Conservation (phyloP, 441 rosid genomes). For the Melianthus villosus region DNA sequence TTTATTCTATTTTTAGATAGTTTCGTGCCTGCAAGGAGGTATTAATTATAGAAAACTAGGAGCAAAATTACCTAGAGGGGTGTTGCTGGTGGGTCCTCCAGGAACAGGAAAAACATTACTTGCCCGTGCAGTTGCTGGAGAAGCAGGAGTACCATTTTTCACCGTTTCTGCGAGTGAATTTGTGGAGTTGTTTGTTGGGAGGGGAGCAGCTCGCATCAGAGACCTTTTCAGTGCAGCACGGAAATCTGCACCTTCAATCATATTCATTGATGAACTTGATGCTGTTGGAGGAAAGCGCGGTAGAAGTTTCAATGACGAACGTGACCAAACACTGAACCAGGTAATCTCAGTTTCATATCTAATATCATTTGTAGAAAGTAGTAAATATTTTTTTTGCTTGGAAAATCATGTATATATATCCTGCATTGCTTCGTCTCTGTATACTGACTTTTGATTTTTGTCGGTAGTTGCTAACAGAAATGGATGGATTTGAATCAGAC, state of each 20-base stretch:
- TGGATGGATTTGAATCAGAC: constrained; percentile 77
- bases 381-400: too few relatives aligned
- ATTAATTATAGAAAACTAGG: constrained; percentile 69
- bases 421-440: too few relatives aligned
- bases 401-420: too few relatives aligned
- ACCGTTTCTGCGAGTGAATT: constrained; percentile 90
- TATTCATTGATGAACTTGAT: constrained; percentile 85
- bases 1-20: constrained; percentile 72
- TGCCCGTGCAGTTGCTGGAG: constrained; percentile 96
- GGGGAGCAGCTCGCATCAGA: constrained; percentile 89
- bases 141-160: constrained; percentile 86
- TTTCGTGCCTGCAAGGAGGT: constrained; percentile 89
- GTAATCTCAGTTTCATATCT: constrained; percentile 22
- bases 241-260: constrained; percentile 60
- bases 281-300: constrained; percentile 93
- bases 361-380: too few relatives aligned
- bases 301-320: constrained; percentile 90
- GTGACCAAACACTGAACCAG: constrained; percentile 91
- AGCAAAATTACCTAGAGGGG: constrained; percentile 82
- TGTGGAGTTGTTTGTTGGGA: constrained; percentile 86
- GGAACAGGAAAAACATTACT: constrained; percentile 93
- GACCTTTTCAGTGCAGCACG: constrained; percentile 66
- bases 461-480: constrained; percentile 92
- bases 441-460: too few relatives aligned
- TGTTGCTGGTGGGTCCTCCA: constrained; percentile 85